Evolutionary conservation across 257 asterid species (phyloP).

Genomic region (Solanum peruvianum): DNA sequence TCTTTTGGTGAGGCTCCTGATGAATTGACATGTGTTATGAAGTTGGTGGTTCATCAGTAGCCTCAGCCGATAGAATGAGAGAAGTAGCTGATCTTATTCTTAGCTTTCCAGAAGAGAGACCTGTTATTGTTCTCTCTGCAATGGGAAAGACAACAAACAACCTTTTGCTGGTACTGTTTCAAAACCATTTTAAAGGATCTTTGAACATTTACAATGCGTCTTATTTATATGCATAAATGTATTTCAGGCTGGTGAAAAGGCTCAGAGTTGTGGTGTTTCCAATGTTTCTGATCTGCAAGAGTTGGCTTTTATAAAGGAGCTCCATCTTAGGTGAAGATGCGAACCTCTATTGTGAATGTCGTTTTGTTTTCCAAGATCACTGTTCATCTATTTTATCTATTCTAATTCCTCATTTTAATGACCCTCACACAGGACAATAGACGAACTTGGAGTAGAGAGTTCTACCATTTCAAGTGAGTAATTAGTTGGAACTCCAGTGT

Average conservation of each 20-base stretch:
- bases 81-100: constrained; percentile 62
- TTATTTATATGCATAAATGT: background rate
- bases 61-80: constrained; percentile 60
- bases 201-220: background rate
- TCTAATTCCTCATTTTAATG: background rate
- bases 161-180: constrained; percentile 31
- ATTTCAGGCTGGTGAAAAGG: constrained; percentile 79
- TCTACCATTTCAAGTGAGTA: constrained; percentile 53
- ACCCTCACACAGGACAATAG: constrained; percentile 34
- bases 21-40: constrained; percentile 54
- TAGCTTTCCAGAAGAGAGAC: constrained; percentile 73
- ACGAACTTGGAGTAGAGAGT: constrained; percentile 66
- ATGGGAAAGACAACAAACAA: constrained; percentile 83
- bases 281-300: constrained; percentile 64
- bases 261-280: constrained; percentile 66
- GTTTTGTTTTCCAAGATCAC: background rate
- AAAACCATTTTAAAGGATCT: background rate
- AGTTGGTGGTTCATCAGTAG: constrained; percentile 84
- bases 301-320: constrained; percentile 41
- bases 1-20: constrained; percentile 14
- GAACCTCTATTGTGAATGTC: background rate
- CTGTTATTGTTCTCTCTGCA: constrained; percentile 77
- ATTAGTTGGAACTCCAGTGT: background rate
- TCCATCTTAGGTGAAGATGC: constrained; percentile 50
- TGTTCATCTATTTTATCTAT: background rate